Conservation (phyloP, 805 yeast genomes). For the Pichia pseudocactophila region DNA sequence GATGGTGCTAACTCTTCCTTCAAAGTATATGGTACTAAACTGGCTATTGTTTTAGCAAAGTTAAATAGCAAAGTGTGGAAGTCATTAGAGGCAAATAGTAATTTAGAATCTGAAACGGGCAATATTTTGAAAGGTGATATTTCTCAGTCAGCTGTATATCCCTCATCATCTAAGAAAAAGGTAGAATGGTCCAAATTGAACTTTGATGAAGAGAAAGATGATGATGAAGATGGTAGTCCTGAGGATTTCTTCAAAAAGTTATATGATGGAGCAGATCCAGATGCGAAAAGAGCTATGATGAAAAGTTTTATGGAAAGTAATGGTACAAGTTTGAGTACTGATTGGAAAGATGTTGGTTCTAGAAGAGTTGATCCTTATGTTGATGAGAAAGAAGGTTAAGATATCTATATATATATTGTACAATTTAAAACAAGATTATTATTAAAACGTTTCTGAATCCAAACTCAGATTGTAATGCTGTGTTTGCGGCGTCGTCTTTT, state of each 20-base stretch:
- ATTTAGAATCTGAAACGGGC: background rate
- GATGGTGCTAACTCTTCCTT: constrained; percentile 35
- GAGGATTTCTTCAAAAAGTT: constrained; percentile 67
- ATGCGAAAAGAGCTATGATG: constrained; percentile 91
- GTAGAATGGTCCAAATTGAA: constrained; percentile 63
- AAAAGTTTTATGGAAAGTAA: constrained; percentile 88
- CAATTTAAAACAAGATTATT: background rate
- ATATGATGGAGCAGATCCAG: constrained; percentile 76
- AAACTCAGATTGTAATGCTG: constrained; percentile 7
- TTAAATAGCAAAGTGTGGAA: background rate
- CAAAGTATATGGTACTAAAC: constrained; percentile 58
- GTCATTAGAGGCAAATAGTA: background rate
- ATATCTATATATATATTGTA: background rate
- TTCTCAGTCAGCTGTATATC: constrained; percentile 37
- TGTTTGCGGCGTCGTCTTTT: background rate
- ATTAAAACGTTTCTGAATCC: constrained; percentile 10
- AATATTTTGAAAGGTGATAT: constrained; percentile 1
- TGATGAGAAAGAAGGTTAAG: background rate
- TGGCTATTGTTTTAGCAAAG: constrained; percentile 37
- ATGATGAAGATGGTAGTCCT: constrained; percentile 40
- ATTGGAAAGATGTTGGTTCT: constrained; percentile 79
- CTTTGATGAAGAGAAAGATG: constrained; percentile 21
- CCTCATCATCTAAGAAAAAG: constrained; percentile 53
- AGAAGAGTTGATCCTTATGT: constrained; percentile 37
- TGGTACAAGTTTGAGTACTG: constrained; percentile 89